A percentile compares a stretch with the other conserved stretches of the same genome.
These are phyloP conservation scores for Penstemon eatonii DNA, from an alignment of 257 asterid species.

Conservation along the genomic window DNA sequence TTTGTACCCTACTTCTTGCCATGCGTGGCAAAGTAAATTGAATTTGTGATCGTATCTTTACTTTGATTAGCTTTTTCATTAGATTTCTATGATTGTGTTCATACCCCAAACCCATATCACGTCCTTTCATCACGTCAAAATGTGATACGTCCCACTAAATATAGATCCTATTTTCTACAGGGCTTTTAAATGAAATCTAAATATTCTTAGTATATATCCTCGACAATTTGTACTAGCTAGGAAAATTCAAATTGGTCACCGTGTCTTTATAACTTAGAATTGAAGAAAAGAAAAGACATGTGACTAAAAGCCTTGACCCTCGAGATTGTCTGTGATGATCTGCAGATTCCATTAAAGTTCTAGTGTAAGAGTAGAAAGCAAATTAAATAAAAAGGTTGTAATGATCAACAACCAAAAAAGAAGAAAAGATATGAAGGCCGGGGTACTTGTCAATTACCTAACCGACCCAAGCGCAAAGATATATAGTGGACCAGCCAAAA, in stretches of 20 bases:
- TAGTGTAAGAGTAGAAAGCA: neutral
- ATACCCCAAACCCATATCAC: neutral
- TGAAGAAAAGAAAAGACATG: constrained; percentile 48
- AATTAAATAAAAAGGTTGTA: neutral
- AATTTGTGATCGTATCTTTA: too few relatives aligned
- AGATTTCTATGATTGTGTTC: too few relatives aligned
- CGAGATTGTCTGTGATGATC: constrained; percentile 10
- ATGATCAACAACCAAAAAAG: neutral
- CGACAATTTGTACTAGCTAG: neutral
- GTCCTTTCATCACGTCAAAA: too few relatives aligned
- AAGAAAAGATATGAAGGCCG: neutral
- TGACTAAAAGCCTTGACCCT: neutral
- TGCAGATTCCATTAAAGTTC: neutral
- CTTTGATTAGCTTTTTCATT: too few relatives aligned
- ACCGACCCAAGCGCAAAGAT: neutral
- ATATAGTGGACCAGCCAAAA: neutral
- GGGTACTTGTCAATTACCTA: constrained; percentile 19
- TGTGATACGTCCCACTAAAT: neutral
- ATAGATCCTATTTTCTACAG: neutral
- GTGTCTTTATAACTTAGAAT: constrained; percentile 32
- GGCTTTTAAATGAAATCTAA: neutral
- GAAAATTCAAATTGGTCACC: neutral
- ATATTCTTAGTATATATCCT: neutral
- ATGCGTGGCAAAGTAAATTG: too few relatives aligned
- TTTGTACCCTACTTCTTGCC: too few relatives aligned